Percentiles rank a stretch among this genome's conserved stretches.
Evolutionary conservation across 169 alveolate species (phyloP).

Genomic region (Plasmodium relictum): DNA sequence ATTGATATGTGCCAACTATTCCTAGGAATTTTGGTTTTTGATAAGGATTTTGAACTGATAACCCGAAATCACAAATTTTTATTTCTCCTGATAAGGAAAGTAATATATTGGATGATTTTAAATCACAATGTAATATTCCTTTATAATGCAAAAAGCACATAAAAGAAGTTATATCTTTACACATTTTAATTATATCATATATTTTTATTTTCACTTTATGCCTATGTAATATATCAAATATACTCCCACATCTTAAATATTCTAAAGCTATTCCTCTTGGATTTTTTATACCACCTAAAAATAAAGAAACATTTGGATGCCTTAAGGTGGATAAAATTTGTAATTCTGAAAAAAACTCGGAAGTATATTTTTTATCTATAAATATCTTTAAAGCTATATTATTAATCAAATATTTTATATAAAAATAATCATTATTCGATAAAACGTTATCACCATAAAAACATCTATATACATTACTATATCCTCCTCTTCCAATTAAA

Average conservation of each 20-base stretch:
- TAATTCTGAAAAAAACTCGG: slow-evolving; percentile 86
- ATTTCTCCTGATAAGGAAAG: slow-evolving; percentile 88
- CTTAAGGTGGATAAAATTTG: slow-evolving; percentile 85
- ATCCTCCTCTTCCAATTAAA: slow-evolving; percentile 89
- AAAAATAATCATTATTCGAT: slow-evolving; percentile 12
- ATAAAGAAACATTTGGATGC: slow-evolving; percentile 89
- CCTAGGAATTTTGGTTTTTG: slow-evolving; percentile 80
- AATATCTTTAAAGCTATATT: slow-evolving; percentile 68
- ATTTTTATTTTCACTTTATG: slow-evolving; percentile 78
- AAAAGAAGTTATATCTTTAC: slow-evolving; percentile 86
- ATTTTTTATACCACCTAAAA: slow-evolving; percentile 85
- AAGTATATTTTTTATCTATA: slow-evolving; percentile 47
- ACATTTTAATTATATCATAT: slow-evolving; percentile 82
- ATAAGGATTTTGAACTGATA: slow-evolving; percentile 80
- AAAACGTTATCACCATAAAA: slow-evolving; percentile 35
- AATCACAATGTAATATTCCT: slow-evolving; percentile 89
- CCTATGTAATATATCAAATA: slow-evolving; percentile 82
- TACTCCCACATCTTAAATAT: slow-evolving; percentile 85
- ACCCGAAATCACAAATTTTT: slow-evolving; percentile 92
- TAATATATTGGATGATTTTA: slow-evolving; percentile 88
- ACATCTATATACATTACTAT: slow-evolving; percentile 88
- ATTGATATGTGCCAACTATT: slow-evolving; percentile 87
- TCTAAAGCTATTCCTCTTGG: slow-evolving; percentile 83
- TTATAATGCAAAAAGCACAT: slow-evolving; percentile 87
- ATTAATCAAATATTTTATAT: slow-evolving; percentile 17